Evolutionary conservation across 2,329 filamentous ascomycete species (phyloP), one percentile per base, ranked within the genome.

Genomic region (Paraphoma sp.): DNA sequence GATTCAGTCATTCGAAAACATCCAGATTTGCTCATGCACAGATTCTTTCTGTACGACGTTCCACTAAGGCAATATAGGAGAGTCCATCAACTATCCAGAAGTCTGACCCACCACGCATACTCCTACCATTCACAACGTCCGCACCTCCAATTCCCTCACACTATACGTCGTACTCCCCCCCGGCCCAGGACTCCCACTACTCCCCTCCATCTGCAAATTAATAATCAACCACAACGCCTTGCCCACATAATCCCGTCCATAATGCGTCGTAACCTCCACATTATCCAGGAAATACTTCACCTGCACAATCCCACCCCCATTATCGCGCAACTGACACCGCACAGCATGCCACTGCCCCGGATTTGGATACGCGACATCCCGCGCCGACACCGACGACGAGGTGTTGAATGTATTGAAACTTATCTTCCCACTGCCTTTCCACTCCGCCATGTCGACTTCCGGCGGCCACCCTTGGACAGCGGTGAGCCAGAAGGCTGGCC

Each of bases 401-500:
- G 81, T 82, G 62, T 83, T 82, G 66, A 83, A 83, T 1, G 83
- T 86, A 62, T 86, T 86, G 74, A 86, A 86, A 31, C 78, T 81
- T 56, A 85, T 82, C 65, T 83, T 81, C 14, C 83, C 83, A 33
- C 70, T 78, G 12, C 84, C 84, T 67, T 86, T 87, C 84, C 84
- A 87, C 70, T 87, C 84, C 1, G 84, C 84, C 72, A 87, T 79
- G 65, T 87, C 84, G 53, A 87, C 81, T 78, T 86, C 85, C 0
- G 84, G 85, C 14, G 84, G 84, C 84, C 85, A 87, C 0, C 79
- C 77, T 44, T 83, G 67, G 0, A 83, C 83, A 0, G 78, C 83
- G 1, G 83, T 86, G 12, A 86, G 71, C 84, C 84, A 86, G 63
- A 86, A 86, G 0, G 84, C 84, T 0, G 84, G 84, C 85, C 84